Percentiles rank a stretch among this genome's conserved stretches.
These are phyloP conservation scores for Cladosporium austrohemisphaericum DNA, from an alignment of 2,329 filamentous ascomycete species.

Conservation along the genomic window DNA sequence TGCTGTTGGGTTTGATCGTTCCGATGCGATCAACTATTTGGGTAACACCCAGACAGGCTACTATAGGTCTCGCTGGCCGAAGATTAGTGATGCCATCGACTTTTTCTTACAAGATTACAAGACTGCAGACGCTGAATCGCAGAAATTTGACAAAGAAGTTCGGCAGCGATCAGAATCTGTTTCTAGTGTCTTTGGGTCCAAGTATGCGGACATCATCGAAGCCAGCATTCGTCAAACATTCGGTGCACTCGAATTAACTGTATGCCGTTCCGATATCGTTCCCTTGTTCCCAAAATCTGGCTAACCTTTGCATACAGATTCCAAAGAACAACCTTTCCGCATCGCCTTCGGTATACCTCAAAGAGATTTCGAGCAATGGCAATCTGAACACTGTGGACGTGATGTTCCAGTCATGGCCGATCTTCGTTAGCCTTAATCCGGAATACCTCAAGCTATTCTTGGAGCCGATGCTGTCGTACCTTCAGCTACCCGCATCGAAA, in stretches of 20 bases:
- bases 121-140: constrained; percentile 16
- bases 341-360: constrained; percentile 44
- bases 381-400: constrained; percentile 56
- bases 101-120: constrained; percentile 24
- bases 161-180: constrained; percentile 23
- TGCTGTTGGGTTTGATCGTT: constrained; percentile 24
- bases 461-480: constrained; percentile 23
- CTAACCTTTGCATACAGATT: constrained; percentile 12
- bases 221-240: constrained; percentile 28
- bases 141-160: constrained; percentile 22
- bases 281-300: too few species aligned
- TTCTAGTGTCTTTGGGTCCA: constrained; percentile 20
- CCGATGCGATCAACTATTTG: constrained; percentile 25
- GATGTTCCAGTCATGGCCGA: constrained; percentile 77
- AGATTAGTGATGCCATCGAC: constrained; percentile 20
- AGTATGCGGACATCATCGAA: constrained; percentile 30
- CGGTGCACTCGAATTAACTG: constrained; percentile 27
- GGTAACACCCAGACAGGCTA: constrained; percentile 25
- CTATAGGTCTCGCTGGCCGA: constrained; percentile 25
- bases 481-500: constrained; percentile 17
- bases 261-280: neutral
- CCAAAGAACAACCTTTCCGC: constrained; percentile 20
- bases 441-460: constrained; percentile 9
- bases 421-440: constrained; percentile 80
- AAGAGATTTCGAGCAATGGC: constrained; percentile 55